Conservation (phyloP, 176 grass and related monocot species). For the Ensete glaucum region DNA sequence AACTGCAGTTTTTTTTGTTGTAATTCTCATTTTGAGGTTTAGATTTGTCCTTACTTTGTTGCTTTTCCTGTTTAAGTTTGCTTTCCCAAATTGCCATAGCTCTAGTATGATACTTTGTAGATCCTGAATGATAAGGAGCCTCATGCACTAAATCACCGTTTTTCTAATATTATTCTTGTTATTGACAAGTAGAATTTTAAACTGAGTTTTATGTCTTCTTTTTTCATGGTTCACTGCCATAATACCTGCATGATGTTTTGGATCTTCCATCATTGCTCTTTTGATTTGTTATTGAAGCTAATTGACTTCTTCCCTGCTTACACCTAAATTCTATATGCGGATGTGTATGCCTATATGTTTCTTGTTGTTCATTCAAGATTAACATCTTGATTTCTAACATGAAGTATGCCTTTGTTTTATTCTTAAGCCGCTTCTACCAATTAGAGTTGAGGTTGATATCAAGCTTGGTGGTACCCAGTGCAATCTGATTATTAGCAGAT, state of each 20-base stretch:
- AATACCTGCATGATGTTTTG: background rate
- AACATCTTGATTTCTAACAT: conserved; percentile 8
- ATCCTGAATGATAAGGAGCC: background rate
- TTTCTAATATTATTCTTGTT: background rate
- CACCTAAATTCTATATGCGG: background rate
- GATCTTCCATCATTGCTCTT: background rate
- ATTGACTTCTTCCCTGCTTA: background rate
- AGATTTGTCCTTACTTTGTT: no score
- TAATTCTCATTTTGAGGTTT: no score
- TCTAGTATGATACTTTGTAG: no score
- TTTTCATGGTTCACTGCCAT: background rate
- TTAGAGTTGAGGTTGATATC: conserved; percentile 91
- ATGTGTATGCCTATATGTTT: background rate
- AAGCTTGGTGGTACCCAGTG: conserved; percentile 93
- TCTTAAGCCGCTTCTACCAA: conserved; percentile 69
- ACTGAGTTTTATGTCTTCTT: background rate
- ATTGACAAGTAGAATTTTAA: background rate
- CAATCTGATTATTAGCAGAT: conserved; percentile 79
- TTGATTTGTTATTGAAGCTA: background rate
- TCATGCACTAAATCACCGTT: background rate
- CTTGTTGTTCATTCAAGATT: background rate
- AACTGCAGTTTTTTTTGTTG: no score
- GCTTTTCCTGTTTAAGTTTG: no score
- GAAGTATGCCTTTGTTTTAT: conserved; percentile 27
- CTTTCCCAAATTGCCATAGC: no score